Evolutionary conservation across 768 basidiomycete species (phyloP), one percentile per base, ranked within the genome.

Genomic region (Holtermannia corniformis): DNA sequence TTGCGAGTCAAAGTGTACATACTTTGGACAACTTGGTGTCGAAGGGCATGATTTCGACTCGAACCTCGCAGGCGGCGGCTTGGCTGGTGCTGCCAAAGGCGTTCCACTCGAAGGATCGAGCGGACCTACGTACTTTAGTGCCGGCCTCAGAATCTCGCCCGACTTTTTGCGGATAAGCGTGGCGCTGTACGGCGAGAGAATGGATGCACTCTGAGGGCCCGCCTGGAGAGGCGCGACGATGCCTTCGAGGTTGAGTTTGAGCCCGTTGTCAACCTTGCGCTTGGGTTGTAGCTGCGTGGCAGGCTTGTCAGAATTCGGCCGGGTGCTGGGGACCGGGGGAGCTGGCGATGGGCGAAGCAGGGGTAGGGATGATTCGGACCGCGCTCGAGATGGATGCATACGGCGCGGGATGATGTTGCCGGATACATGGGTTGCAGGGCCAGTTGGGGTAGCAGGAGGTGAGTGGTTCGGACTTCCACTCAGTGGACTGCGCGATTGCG

Each of bases 1-100:
- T 67, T 91, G 81, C 4, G 83, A 71, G 73, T 93, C 87, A 56
- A 99, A 99, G 65, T 95, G 89, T 7, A 99, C 93, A 22, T 82
- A 83, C 70, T 95, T 92, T 58, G 80, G 75, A 3, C 79, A 82
- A 11, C 56, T 60, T 0, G 92, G 92, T 2, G 90, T 91, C 2
- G 75, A 77, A 0, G 93, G 93, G 52, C 82, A 86, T 70, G 85
- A 88, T 42, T 72, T 67, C 10, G 65, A 76, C 68, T 62, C 76
- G 74, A 68, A 47, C 62, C 60, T 50, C 72, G 60, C 21, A 19
- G 49, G 53, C 5, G 52, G 41, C 19, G 47, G 47, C 14, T 40
- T 41, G 4, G 27, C 13, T 7, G 52, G 50, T 12, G 53, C 49
- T 14, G 55, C 37, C 20, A 62, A 28, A n/a, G 59, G 68, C 25